Evolutionary conservation across 768 basidiomycete species (phyloP).

Genomic region (Tylopilus subfusipes): DNA sequence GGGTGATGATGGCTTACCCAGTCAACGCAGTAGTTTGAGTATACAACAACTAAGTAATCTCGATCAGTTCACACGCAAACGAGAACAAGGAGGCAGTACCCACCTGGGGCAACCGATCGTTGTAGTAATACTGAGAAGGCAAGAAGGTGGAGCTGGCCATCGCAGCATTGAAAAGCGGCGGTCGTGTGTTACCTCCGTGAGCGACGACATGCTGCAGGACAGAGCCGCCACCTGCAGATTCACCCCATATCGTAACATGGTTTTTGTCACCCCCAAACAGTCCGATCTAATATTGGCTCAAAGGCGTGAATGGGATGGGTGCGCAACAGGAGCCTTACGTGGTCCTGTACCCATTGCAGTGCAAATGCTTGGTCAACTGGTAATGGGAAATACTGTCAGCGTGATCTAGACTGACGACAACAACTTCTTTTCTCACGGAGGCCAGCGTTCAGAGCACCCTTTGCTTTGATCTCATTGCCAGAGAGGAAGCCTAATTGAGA

Average conservation of each 20-base stretch:
- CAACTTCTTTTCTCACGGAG: slow-evolving; percentile 25
- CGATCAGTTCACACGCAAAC: background rate
- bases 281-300: too few relatives aligned
- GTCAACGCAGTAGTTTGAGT: slow-evolving; percentile 6
- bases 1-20: slow-evolving; percentile 7
- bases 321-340: slow-evolving; percentile 14
- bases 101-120: slow-evolving; percentile 30
- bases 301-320: background rate
- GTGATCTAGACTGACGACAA: background rate
- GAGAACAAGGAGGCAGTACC: background rate
- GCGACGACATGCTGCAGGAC: too few relatives aligned
- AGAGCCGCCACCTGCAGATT: too few relatives aligned
- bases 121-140: slow-evolving; percentile 33
- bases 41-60: slow-evolving; percentile 19
- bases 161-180: too few relatives aligned
- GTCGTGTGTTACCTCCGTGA: too few relatives aligned
- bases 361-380: slow-evolving; percentile 39
- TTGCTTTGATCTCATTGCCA: slow-evolving; percentile 27
- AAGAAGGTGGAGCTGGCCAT: slow-evolving; percentile 33
- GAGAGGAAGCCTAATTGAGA: slow-evolving; percentile 30
- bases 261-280: too few relatives aligned
- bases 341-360: too few relatives aligned
- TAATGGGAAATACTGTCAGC: background rate
- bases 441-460: slow-evolving; percentile 35
- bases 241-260: too few relatives aligned